Conservation (phyloP, 495 filamentous ascomycete genomes). For the Xylaria acuta region DNA sequence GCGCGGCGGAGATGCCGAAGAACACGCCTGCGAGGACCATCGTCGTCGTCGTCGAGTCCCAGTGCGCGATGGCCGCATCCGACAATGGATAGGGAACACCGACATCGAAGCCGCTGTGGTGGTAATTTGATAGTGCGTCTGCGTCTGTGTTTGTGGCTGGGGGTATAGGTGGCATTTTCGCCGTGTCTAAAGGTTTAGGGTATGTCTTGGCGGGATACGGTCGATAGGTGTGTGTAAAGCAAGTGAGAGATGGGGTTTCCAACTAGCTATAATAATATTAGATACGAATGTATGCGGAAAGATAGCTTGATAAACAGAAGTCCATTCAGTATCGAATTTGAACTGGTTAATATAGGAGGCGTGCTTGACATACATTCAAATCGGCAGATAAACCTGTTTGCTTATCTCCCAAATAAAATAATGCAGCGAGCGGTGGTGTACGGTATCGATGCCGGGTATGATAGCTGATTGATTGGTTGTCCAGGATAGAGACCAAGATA, state of each 20-base stretch:
- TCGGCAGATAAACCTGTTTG: not conserved
- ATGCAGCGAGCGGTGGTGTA: not conserved
- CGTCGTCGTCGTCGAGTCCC: not conserved
- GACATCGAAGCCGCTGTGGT: not conserved
- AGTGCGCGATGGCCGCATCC: not conserved
- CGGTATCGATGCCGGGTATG: too few relatives aligned
- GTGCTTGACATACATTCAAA: not conserved
- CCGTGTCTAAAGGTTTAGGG: not conserved
- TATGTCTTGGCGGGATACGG: not conserved
- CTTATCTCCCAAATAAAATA: not conserved
- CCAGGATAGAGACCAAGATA: not conserved
- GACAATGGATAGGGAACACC: not conserved
- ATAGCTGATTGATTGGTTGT: too few relatives aligned
- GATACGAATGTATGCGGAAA: not conserved
- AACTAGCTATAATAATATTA: too few relatives aligned
- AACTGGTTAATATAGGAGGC: not conserved
- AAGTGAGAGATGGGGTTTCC: not conserved
- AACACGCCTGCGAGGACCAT: conserved; percentile 17
- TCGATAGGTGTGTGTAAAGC: not conserved
- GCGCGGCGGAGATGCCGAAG: conserved; percentile 19
- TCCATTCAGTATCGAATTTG: not conserved
- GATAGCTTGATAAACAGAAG: not conserved
- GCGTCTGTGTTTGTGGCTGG: not conserved
- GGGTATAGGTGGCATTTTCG: not conserved
- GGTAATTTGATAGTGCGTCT: not conserved